Evolutionary conservation across 2,329 filamentous ascomycete species (phyloP).

Genomic region (Aureobasidium subglaciale): DNA sequence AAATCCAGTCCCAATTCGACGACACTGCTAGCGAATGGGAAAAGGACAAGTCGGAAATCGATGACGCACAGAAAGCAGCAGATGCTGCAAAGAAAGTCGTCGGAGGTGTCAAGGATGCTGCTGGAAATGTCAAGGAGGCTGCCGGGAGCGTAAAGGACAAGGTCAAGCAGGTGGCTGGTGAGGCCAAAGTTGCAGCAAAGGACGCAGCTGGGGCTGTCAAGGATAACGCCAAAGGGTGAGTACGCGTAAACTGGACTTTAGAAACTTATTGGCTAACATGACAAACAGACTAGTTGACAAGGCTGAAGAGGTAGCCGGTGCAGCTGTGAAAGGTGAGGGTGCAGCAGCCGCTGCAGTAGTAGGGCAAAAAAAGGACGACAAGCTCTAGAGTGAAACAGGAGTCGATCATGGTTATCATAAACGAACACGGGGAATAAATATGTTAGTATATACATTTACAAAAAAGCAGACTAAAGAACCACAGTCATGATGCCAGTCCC

Average conservation of each 20-base stretch:
- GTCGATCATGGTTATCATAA: not conserved
- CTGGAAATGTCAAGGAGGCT: constrained; percentile 15
- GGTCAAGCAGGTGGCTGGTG: constrained; percentile 42
- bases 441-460: constrained; percentile 13
- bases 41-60: constrained; percentile 75
- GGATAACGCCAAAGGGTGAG: constrained; percentile 21
- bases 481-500: no score
- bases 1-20: constrained; percentile 73
- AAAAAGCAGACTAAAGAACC: not conserved
- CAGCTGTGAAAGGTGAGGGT: constrained; percentile 2
- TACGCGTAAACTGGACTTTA: not conserved
- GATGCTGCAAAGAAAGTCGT: constrained; percentile 23
- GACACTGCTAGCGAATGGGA: constrained; percentile 79
- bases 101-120: constrained; percentile 25
- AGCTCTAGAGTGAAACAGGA: not conserved
- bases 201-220: constrained; percentile 4
- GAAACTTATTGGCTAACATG: not conserved
- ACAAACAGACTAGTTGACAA: constrained; percentile 8
- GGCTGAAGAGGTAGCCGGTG: constrained; percentile 13
- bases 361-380: not conserved
- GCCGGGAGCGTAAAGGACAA: not conserved
- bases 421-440: not conserved
- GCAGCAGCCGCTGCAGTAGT: not conserved
- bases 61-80: constrained; percentile 48
- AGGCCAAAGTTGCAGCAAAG: constrained; percentile 29